Conservation (phyloP, 2,329 filamentous ascomycete genomes). For the Cladosporium sphaerospermum region DNA sequence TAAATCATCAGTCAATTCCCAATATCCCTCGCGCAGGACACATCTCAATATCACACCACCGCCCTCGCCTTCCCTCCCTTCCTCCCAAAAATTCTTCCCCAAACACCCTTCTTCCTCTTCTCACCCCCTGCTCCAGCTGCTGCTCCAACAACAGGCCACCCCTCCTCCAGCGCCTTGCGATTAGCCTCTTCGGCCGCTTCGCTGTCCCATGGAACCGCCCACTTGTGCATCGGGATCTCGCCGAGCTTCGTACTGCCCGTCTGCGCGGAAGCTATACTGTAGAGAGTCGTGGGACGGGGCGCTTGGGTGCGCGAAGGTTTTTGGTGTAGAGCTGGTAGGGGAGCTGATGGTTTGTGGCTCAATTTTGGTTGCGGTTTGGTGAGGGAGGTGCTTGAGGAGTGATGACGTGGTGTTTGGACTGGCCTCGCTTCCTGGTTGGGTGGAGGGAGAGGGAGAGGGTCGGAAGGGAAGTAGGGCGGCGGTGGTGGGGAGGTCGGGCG, state of each 20-base stretch:
- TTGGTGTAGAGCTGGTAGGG: not conserved
- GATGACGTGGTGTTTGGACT: not conserved
- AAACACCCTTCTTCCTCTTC: not conserved
- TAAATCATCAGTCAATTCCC: no score
- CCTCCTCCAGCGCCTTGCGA: conserved; percentile 30
- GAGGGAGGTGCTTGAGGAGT: not conserved
- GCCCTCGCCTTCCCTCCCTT: not conserved
- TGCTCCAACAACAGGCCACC: conserved; percentile 20
- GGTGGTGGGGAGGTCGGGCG: not conserved
- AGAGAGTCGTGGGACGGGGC: conserved; percentile 34
- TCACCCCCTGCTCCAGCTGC: not conserved
- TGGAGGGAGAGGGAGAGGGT: not conserved
- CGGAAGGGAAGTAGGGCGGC: not conserved
- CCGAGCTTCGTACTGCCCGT: conserved; percentile 42
- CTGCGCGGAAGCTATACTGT: conserved; percentile 35
- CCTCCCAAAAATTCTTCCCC: not conserved
- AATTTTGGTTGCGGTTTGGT: not conserved
- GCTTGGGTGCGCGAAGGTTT: not conserved
- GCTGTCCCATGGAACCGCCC: conserved; percentile 39
- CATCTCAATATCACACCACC: no score
- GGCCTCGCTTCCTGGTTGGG: not conserved
- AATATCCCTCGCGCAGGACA: no score
- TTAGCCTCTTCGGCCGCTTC: conserved; percentile 38
- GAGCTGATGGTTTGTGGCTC: not conserved
- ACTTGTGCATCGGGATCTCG: conserved; percentile 42